Evolutionary conservation across 164 flowering plant species (phyloP).

Genomic region (Vitis vinifera): DNA sequence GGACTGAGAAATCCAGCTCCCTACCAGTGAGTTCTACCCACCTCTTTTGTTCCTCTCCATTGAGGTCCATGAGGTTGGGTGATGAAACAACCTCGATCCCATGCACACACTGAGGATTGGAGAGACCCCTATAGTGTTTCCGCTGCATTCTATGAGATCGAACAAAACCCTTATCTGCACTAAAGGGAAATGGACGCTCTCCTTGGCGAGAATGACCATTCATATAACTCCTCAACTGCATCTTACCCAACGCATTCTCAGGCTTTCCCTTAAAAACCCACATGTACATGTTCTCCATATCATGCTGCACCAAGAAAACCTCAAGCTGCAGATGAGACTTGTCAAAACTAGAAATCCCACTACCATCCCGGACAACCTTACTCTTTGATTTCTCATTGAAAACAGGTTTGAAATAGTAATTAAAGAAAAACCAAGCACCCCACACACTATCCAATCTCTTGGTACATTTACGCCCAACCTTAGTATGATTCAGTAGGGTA

Average conservation of each 20-base stretch:
- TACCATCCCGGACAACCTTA: conserved; percentile 23
- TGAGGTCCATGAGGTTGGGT: conserved; percentile 28
- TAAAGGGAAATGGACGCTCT: conserved; percentile 33
- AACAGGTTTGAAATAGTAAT: conserved; percentile 34
- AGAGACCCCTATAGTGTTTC: conserved; percentile 38
- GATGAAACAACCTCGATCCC: conserved; percentile 32
- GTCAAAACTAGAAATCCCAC: conserved; percentile 34
- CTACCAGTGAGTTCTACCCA: conserved; percentile 39
- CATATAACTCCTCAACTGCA: conserved; percentile 46
- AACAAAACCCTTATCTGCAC: conserved; percentile 36
- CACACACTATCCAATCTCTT: conserved; percentile 35
- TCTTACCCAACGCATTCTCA: conserved; percentile 41
- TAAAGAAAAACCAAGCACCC: conserved; percentile 46
- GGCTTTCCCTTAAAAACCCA: conserved; percentile 42
- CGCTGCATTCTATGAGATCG: conserved; percentile 42
- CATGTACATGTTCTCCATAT: conserved; percentile 48
- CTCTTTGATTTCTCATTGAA: conserved; percentile 34
- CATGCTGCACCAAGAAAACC: conserved; percentile 38
- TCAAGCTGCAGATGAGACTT: conserved; percentile 29
- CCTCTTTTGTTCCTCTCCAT: conserved; percentile 38
- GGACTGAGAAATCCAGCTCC: conserved; percentile 33
- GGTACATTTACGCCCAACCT: conserved; percentile 21
- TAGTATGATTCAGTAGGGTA: conserved; percentile 19
- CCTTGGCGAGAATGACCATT: conserved; percentile 41
- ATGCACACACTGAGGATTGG: conserved; percentile 42